Evolutionary conservation across 2,329 filamentous ascomycete species (phyloP), one percentile per base, ranked within the genome.

Genomic region (Myriosclerotinia curreyana): DNA sequence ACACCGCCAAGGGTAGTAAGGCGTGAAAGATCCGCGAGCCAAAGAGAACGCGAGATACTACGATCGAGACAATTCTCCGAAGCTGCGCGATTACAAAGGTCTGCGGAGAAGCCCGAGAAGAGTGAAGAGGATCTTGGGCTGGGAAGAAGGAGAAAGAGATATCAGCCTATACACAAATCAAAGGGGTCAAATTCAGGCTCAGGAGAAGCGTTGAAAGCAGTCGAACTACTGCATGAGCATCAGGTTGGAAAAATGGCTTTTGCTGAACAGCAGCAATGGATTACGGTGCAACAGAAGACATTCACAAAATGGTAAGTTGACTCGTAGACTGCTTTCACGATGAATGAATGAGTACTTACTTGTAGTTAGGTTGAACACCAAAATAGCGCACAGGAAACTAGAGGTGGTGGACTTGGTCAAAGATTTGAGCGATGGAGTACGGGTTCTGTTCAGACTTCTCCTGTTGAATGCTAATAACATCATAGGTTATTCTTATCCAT

Each of bases 241-340:
- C 64, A 66, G 42, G 66, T 74, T 60, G 67, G 77, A 73, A 87
- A 80, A 76, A 88, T 88, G 86, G 85, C 83, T 65, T 85, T 80
- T 75, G 78, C 82, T 69, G 84, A 86, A 75, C 83, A 88, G 77
- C 83, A 87, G 76, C 81, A 82, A 76, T 89, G 86, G 86, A 83
- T 89, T 72, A 86, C 82, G 75, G 92, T 96, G 78, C 94, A 98
- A 81, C 90, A 98, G 78, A 99, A 98, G 84, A 99, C 95, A 36
- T 99, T 99, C 78, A 96, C 93, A 66, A 99, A 98, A 91, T 99
- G 95, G 89, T 91, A 67, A 54, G 63, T 15, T 34, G 70, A 50
- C 31, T 9, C 20, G 36, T n/a, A n/a, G n/a, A 5, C 51, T 67
- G 38, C 66, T 50, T 56, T 48, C 40, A 22, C 28, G 48, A 28